phyloP scores from a whole-genome alignment of 169 alveolate species.

The Ichthyophthirius multifiliis region DNA sequence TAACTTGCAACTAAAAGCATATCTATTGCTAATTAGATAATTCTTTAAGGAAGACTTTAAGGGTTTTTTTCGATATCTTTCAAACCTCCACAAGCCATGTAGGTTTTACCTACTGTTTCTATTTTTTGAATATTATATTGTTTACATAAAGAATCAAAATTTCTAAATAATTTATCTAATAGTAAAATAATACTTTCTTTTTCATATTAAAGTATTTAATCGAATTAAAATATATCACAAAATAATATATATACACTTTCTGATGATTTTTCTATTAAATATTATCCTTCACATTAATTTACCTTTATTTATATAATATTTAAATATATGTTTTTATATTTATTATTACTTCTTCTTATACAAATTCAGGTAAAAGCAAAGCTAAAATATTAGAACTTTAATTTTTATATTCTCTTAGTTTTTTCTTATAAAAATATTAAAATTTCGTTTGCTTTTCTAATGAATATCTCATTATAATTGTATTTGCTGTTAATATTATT shows the following conservation, averaged over 20 bases:
- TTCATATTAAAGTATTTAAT: constrained; percentile 20
- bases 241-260: constrained; percentile 51
- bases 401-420: neutral
- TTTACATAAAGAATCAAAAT: constrained; percentile 57
- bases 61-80: constrained; percentile 52
- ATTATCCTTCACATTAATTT: neutral
- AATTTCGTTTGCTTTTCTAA: neutral
- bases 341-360: constrained; percentile 18
- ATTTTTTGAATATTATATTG: constrained; percentile 59
- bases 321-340: neutral
- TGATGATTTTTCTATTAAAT: neutral
- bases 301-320: neutral
- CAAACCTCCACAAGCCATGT: constrained; percentile 72
- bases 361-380: constrained; percentile 19
- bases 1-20: constrained; percentile 41
- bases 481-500: neutral
- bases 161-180: constrained; percentile 55
- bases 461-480: neutral
- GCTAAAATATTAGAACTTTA: neutral
- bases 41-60: constrained; percentile 20
- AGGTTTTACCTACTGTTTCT: constrained; percentile 73
- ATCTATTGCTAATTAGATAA: constrained; percentile 46
- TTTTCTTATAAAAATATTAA: neutral
- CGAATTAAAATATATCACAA: constrained; percentile 55
- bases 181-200: constrained; percentile 24